phyloP scores from a whole-genome alignment of 129 eudicot genomes.

The Arctium lappa region DNA sequence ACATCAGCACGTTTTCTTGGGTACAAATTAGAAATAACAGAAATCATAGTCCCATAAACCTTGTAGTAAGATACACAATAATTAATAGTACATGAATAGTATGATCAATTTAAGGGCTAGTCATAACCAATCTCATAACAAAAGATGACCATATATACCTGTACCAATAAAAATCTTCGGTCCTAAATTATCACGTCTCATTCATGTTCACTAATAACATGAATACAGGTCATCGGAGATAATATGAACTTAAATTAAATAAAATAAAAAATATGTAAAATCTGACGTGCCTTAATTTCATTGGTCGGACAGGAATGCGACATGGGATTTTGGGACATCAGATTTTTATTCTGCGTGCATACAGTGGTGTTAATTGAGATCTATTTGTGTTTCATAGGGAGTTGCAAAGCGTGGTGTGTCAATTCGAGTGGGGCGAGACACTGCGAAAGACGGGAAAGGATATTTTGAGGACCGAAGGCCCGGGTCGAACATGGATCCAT shows the following conservation, averaged over 20 bases:
- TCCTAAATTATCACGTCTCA: no score
- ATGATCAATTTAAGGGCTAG: neutral
- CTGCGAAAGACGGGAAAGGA: slow-evolving; percentile 30
- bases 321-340: no score
- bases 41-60: no score
- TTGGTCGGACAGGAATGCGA: no score
- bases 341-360: neutral
- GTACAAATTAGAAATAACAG: slow-evolving; percentile 23
- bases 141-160: no score
- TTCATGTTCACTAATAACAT: no score
- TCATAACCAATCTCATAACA: neutral
- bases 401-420: slow-evolving; percentile 29
- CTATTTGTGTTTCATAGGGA: slow-evolving; percentile 12
- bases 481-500: slow-evolving; percentile 39
- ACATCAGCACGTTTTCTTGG: slow-evolving; percentile 76
- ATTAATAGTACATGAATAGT: neutral
- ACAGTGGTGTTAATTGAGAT: neutral
- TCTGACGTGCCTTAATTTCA: no score
- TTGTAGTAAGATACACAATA: no score
- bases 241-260: no score
- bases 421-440: slow-evolving; percentile 31
- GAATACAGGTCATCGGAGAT: no score
- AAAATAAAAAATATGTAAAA: no score
- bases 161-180: no score
- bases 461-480: slow-evolving; percentile 42